These are phyloP conservation scores for Kondoa malvinella DNA, from an alignment of 768 basidiomycete species.

Conservation along the genomic window DNA sequence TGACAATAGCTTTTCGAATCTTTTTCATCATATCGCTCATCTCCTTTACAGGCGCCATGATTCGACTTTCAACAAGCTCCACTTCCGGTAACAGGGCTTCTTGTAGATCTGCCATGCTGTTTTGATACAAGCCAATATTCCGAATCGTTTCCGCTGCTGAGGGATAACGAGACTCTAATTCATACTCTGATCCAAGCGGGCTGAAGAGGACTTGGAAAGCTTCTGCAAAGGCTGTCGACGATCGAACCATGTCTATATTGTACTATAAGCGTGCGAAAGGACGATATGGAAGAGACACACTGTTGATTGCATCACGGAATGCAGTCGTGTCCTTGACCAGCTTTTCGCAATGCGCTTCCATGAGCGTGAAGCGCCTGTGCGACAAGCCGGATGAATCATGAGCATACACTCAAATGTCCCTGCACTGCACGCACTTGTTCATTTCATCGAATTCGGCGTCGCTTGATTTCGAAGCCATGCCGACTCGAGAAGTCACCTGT, in stretches of 20 bases:
- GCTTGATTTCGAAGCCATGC: no score
- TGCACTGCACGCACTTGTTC: slow-evolving; percentile 19
- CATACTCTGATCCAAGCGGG: slow-evolving; percentile 37
- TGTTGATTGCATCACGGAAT: slow-evolving; percentile 63
- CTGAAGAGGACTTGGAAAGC: slow-evolving; percentile 51
- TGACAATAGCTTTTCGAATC: slow-evolving; percentile 84
- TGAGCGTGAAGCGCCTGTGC: slow-evolving; percentile 47
- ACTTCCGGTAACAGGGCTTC: slow-evolving; percentile 68
- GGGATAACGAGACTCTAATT: slow-evolving; percentile 40
- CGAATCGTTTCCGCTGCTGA: slow-evolving; percentile 57
- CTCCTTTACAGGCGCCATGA: slow-evolving; percentile 74
- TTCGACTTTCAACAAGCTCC: slow-evolving; percentile 75
- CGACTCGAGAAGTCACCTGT: no score
- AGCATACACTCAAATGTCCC: slow-evolving; percentile 36
- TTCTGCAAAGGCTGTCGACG: slow-evolving; percentile 40
- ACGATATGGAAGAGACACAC: slow-evolving; percentile 34
- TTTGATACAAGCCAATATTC: slow-evolving; percentile 55
- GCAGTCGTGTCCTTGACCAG: slow-evolving; percentile 77
- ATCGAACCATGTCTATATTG: slow-evolving; percentile 2
- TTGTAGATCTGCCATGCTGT: slow-evolving; percentile 64
- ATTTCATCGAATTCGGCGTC: slow-evolving; percentile 15
- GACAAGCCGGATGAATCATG: slow-evolving; percentile 78
- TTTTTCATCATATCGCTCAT: slow-evolving; percentile 67
- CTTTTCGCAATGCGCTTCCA: slow-evolving; percentile 73
- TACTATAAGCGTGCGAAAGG: background rate